Percentiles rank a stretch among this genome's conserved stretches.
These are phyloP conservation scores for Saccharomycopsis sp. DNA, from an alignment of 805 yeast species.

Conservation along the genomic window DNA sequence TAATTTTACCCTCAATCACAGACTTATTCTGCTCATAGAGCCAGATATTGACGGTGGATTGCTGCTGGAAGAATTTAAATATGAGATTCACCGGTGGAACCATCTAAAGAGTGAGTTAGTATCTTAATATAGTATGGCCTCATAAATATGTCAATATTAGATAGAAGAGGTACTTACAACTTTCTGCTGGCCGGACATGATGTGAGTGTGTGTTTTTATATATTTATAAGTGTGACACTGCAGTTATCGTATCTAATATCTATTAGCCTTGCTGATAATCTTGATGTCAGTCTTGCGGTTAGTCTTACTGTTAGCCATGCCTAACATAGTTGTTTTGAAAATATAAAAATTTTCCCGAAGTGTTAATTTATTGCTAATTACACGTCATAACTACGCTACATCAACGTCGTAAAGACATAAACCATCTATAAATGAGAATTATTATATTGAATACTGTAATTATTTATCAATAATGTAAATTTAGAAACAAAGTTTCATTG, in stretches of 20 bases:
- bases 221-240: too few relatives aligned
- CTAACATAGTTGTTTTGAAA: too few relatives aligned
- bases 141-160: not conserved
- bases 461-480: not conserved
- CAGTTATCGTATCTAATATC: too few relatives aligned
- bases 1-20: slow-evolving; percentile 74
- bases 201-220: too few relatives aligned
- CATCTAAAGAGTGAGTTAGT: slow-evolving; percentile 31
- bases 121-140: not conserved
- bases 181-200: slow-evolving; percentile 34
- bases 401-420: not conserved
- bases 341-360: not conserved
- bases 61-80: slow-evolving; percentile 80
- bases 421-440: not conserved
- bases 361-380: not conserved
- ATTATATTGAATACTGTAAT: not conserved
- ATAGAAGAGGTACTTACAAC: slow-evolving; percentile 31
- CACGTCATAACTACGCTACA: not conserved
- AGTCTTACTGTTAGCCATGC: too few relatives aligned
- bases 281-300: too few relatives aligned
- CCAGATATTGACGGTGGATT: slow-evolving; percentile 78
- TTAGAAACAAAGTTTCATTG: slow-evolving; percentile 18
- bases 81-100: slow-evolving; percentile 91
- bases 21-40: slow-evolving; percentile 75
- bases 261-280: too few relatives aligned